Evolutionary conservation across 441 rosid genomes (phyloP).

Genomic region (Hura crepitans): DNA sequence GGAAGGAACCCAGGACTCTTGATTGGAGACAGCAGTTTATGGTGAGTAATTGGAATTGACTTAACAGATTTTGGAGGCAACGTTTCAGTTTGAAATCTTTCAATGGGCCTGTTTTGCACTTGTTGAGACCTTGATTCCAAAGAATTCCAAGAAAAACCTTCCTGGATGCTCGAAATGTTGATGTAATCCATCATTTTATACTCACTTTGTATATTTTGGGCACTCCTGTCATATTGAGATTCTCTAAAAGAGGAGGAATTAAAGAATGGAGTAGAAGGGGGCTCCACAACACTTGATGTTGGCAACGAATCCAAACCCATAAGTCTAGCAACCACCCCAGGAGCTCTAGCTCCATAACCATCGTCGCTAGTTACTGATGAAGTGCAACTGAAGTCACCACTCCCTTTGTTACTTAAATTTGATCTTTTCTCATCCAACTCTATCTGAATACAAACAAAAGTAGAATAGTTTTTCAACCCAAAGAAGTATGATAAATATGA

Average conservation of each 20-base stretch:
- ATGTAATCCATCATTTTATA: conserved; percentile 32
- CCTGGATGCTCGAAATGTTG: conserved; percentile 35
- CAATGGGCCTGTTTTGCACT: conserved; percentile 44
- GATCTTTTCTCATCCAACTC: conserved; percentile 44
- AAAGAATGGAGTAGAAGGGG: conserved; percentile 35
- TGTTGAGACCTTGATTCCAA: conserved; percentile 41
- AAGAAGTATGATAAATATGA: no score
- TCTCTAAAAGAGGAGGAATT: conserved; percentile 35
- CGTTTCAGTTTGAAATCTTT: conserved; percentile 70
- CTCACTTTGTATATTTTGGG: no score
- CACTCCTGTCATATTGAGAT: conserved; percentile 34
- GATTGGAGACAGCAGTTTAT: conserved; percentile 76
- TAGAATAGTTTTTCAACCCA: conserved; percentile 9
- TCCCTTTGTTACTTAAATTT: conserved; percentile 43
- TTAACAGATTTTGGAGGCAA: conserved; percentile 83
- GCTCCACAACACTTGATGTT: conserved; percentile 35
- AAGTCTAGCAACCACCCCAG: conserved; percentile 90
- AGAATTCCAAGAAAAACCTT: conserved; percentile 38
- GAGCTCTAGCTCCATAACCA: conserved; percentile 55
- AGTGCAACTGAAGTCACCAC: conserved; percentile 48
- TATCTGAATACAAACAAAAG: conserved; percentile 32
- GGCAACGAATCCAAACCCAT: conserved; percentile 94
- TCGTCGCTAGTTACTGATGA: conserved; percentile 68
- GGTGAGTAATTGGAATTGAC: conserved; percentile 55
- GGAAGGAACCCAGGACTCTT: conserved; percentile 55